phyloP scores from a whole-genome alignment of 371 early-diverging fungal species.

The Mortierella sp. region DNA sequence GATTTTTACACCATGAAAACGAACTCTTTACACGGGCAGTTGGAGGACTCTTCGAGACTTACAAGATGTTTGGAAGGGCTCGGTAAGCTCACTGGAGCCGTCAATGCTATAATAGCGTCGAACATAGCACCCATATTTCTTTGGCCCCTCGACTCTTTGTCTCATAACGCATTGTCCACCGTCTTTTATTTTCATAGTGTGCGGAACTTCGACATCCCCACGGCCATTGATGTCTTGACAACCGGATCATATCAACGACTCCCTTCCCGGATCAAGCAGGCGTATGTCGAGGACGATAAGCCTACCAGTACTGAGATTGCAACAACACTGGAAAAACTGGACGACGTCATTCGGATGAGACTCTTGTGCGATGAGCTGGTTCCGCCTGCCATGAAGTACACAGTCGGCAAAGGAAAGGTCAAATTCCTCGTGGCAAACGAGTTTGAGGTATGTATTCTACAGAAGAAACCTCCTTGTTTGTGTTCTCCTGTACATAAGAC shows the following conservation, averaged over 20 bases:
- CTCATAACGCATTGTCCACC: background rate
- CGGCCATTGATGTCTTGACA: conserved; percentile 81
- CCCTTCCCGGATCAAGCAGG: conserved; percentile 66
- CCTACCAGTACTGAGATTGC: conserved; percentile 70
- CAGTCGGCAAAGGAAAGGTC: conserved; percentile 70
- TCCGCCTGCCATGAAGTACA: conserved; percentile 71
- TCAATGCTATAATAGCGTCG: background rate
- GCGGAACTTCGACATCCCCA: conserved; percentile 81
- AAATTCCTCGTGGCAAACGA: conserved; percentile 77
- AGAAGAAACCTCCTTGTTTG: background rate
- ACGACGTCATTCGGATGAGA: conserved; percentile 78
- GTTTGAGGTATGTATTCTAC: conserved; percentile 65
- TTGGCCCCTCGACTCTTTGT: background rate
- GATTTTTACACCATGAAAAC: conserved; percentile 80
- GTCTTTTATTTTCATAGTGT: conserved; percentile 56
- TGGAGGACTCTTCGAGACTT: conserved; percentile 76
- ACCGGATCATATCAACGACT: conserved; percentile 82
- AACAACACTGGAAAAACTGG: conserved; percentile 69
- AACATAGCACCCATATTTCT: background rate
- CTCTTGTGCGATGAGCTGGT: conserved; percentile 74
- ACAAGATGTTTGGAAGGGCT: conserved; percentile 73
- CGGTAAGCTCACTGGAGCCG: conserved; percentile 46
- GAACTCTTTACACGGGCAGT: conserved; percentile 75
- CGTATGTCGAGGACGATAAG: conserved; percentile 66
- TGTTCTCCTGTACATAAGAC: too few species aligned